Evolutionary conservation across 2,329 filamentous ascomycete genomes (phyloP).

Genomic region (Microsporum audouinii): DNA sequence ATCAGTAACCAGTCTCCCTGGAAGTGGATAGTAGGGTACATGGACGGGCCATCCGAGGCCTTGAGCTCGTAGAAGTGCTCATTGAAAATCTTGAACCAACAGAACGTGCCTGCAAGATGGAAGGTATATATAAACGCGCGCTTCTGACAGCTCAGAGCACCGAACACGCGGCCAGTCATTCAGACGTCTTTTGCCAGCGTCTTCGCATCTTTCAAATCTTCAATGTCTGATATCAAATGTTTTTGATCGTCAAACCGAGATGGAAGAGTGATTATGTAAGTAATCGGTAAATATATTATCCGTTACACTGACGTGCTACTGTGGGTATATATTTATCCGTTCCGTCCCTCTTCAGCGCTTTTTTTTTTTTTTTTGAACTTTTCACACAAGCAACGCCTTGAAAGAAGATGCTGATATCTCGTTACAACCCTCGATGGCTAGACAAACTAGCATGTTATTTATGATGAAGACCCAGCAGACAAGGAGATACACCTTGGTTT

Average conservation of each 20-base stretch:
- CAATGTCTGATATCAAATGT: not conserved
- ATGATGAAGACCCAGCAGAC: not conserved
- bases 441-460: not conserved
- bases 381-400: not conserved
- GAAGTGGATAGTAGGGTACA: conserved; percentile 72
- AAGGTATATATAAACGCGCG: not conserved
- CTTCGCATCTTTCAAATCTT: not conserved
- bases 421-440: not conserved
- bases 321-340: not conserved
- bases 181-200: not conserved
- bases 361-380: not conserved
- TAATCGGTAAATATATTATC: not conserved
- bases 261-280: not conserved
- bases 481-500: not conserved
- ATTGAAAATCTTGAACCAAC: conserved; percentile 27
- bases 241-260: too few species aligned
- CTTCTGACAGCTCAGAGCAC: not conserved
- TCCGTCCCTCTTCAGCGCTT: not conserved
- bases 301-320: not conserved
- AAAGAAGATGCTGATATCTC: not conserved
- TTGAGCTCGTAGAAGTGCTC: conserved; percentile 53
- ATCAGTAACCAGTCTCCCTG: conserved; percentile 58
- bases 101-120: conserved; percentile 22
- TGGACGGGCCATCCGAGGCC: conserved; percentile 60
- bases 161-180: not conserved